These are phyloP conservation scores for Blumeriella jaapii DNA, from an alignment of 2,329 filamentous ascomycete genomes.

Conservation along the genomic window DNA sequence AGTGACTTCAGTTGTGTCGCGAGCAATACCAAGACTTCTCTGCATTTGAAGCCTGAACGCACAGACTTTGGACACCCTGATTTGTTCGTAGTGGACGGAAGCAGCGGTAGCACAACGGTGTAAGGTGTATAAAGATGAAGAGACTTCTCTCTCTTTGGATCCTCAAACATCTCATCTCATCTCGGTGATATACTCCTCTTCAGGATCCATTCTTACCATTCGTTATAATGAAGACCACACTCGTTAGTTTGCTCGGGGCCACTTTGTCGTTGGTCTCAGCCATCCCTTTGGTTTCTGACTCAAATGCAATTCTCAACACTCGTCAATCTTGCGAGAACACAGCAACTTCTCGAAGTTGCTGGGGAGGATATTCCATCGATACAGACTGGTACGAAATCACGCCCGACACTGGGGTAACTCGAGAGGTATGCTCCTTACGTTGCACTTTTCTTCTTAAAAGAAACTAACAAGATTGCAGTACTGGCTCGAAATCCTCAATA, in stretches of 20 bases:
- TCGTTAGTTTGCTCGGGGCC: slow-evolving; percentile 16
- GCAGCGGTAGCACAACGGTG: too few species aligned
- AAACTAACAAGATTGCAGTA: slow-evolving; percentile 15
- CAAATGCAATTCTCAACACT: slow-evolving; percentile 7
- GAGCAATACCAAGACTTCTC: too few species aligned
- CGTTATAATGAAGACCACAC: slow-evolving; percentile 22
- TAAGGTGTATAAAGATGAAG: slow-evolving; percentile 3
- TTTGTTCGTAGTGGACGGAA: too few species aligned
- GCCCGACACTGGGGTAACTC: slow-evolving; percentile 27
- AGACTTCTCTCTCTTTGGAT: not conserved
- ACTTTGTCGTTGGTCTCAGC: slow-evolving; percentile 16
- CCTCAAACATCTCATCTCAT: slow-evolving; percentile 4
- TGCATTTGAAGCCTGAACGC: too few species aligned
- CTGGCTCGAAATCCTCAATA: slow-evolving; percentile 20
- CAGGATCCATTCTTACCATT: not conserved
- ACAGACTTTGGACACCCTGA: too few species aligned
- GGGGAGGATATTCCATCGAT: slow-evolving; percentile 25
- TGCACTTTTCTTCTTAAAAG: not conserved
- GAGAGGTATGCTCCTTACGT: slow-evolving; percentile 18
- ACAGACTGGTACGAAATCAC: slow-evolving; percentile 24
- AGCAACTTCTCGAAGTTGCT: slow-evolving; percentile 24
- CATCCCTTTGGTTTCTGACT: slow-evolving; percentile 13
- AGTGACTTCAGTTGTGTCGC: too few species aligned
- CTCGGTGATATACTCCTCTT: slow-evolving; percentile 6
- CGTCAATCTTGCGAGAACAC: slow-evolving; percentile 21